These are phyloP conservation scores for Colletotrichum caudatum DNA, from an alignment of 2,329 filamentous ascomycete species.

Conservation along the genomic window DNA sequence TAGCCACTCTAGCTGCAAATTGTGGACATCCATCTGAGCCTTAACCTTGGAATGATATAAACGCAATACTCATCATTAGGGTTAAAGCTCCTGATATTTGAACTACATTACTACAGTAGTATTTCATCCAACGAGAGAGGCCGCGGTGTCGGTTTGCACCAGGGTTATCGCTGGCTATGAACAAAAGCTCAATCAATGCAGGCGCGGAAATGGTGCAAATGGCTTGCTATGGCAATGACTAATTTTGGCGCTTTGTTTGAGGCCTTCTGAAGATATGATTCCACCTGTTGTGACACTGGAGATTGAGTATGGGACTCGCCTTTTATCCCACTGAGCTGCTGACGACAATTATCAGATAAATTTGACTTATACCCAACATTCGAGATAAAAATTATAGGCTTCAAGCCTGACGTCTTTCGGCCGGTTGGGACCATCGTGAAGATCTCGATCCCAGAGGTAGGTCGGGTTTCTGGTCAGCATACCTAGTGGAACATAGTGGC, in stretches of 20 bases:
- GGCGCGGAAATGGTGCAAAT: constrained; percentile 42
- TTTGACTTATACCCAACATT: neutral
- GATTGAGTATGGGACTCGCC: constrained; percentile 45
- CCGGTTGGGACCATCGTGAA: neutral
- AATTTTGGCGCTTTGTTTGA: too few relatives aligned
- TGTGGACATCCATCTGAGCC: neutral
- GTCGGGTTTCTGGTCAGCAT: neutral
- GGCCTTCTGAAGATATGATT: neutral
- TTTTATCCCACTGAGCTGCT: constrained; percentile 43
- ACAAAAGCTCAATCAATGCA: constrained; percentile 42
- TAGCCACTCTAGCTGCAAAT: constrained; percentile 18
- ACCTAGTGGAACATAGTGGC: neutral
- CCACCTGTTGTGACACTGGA: constrained; percentile 36
- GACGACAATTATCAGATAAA: neutral
- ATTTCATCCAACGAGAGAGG: constrained; percentile 45
- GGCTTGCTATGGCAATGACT: constrained; percentile 19
- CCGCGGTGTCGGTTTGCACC: constrained; percentile 46
- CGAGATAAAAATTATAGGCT: too few relatives aligned
- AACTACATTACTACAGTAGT: constrained; percentile 39
- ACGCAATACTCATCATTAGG: constrained; percentile 27
- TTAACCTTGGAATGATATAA: neutral
- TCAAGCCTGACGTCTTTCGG: neutral
- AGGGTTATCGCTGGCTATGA: constrained; percentile 43
- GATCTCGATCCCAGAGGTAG: neutral
- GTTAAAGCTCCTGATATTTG: constrained; percentile 43